Evolutionary conservation across 495 filamentous ascomycete species (phyloP), one percentile per base, ranked within the genome.

Genomic region (Penicillium coffeae): DNA sequence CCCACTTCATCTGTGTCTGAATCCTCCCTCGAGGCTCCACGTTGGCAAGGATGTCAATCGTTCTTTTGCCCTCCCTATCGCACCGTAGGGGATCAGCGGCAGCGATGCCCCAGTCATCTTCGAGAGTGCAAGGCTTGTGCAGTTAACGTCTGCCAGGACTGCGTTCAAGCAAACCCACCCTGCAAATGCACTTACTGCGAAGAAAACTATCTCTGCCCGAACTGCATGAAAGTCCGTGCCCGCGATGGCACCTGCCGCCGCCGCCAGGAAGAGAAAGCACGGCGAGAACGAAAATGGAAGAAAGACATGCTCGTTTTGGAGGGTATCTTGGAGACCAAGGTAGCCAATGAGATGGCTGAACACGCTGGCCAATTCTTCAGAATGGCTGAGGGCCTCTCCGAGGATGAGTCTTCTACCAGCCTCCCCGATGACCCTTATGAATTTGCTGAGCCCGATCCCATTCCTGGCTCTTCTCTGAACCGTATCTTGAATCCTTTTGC

Each of bases 1-100:
- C 67, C 66, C 1, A 65, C 63, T n/a, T 68, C 65, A 21, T 52
- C 68, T 38, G 66, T 66, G 58, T 65, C 71, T 57, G 64, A 73
- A 39, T 64, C 68, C 33, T 50, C 70, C 8, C 38, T 64, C n/a
- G 69, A 67, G 10, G 49, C 50, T 1, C 50, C 58, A 12, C 72
- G 69, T 48, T 80, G 79, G 79, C 72, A 76, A 59, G 79, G 79
- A 21, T 83, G 79, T 49, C 77, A 77, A 38, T 73, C 76, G 3
- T 81, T 79, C 56, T 77, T 79, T 50, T 83, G 79, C 45, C 79
- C 76, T 2, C 68, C 69, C 37, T 72, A 70, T 27, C 69, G 76
- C 16, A 64, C 71, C 2, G 51, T 75, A 12, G 74, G 76, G 4
- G 79, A 83, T 54, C 70, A 72, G 25, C 69, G 78, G 3, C 69